Evolutionary conservation across 2,329 filamentous ascomycete genomes (phyloP).

Genomic region (Pseudocercospora pini-densiflorae): DNA sequence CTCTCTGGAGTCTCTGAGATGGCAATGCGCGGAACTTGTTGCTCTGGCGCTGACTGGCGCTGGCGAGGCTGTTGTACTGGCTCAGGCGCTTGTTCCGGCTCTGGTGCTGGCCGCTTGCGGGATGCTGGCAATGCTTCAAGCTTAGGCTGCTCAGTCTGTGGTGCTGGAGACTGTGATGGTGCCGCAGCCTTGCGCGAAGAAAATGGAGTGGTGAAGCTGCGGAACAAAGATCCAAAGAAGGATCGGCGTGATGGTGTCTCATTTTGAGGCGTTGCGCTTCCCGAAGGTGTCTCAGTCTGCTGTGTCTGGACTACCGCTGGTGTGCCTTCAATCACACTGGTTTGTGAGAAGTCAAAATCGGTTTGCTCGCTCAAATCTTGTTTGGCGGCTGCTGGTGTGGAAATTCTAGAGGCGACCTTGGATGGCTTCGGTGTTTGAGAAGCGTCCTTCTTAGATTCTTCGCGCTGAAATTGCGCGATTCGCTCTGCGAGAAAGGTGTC

Average conservation of each 20-base stretch:
- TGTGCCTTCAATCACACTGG: conserved; percentile 18
- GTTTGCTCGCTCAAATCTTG: conserved; percentile 10
- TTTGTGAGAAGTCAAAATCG: conserved; percentile 14
- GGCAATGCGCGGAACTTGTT: background rate
- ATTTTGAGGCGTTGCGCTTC: background rate
- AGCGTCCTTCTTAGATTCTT: background rate
- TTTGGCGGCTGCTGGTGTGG: conserved; percentile 2
- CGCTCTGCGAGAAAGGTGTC: conserved; percentile 4
- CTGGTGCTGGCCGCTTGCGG: conserved; percentile 32
- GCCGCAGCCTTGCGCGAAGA: conserved; percentile 10
- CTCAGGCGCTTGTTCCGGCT: conserved; percentile 17
- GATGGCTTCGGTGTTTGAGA: conserved; percentile 12
- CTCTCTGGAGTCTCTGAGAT: conserved; percentile 7
- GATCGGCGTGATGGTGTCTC: conserved; percentile 16
- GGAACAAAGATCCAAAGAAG: conserved; percentile 24
- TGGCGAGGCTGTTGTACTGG: background rate
- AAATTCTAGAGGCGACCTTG: background rate
- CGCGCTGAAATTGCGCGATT: background rate
- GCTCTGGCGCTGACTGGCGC: conserved; percentile 17
- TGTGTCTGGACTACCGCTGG: conserved; percentile 7
- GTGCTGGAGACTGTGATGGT: conserved; percentile 7
- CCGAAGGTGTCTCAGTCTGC: background rate
- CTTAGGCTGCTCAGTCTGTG: conserved; percentile 12
- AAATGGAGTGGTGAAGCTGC: conserved; percentile 24
- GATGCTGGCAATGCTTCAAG: conserved; percentile 28